Evolutionary conservation across 768 basidiomycete genomes (phyloP).

Genomic region (Mycena kentingensis): DNA sequence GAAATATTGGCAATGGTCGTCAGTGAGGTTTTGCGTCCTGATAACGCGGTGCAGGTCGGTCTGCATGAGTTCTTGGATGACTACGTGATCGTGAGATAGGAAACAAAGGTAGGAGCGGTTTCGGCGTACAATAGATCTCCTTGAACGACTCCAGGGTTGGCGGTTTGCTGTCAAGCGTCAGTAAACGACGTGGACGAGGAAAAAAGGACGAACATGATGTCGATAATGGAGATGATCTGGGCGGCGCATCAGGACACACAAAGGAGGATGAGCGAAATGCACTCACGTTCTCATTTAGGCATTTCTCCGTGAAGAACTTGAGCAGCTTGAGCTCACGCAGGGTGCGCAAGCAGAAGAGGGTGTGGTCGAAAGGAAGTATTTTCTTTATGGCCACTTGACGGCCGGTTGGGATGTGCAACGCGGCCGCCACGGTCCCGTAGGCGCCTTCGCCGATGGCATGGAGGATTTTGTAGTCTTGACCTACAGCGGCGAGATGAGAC

Average conservation of each 20-base stretch:
- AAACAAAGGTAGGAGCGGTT: constrained; percentile 1
- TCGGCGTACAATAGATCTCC: constrained; percentile 76
- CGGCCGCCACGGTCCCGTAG: constrained; percentile 89
- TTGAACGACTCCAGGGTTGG: constrained; percentile 73
- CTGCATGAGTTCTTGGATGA: constrained; percentile 88
- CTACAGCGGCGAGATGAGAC: too few species aligned
- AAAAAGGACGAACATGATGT: constrained; percentile 70
- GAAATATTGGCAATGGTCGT: constrained; percentile 90
- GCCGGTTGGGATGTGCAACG: constrained; percentile 78
- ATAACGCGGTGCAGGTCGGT: constrained; percentile 91
- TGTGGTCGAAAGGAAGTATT: constrained; percentile 92
- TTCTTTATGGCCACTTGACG: constrained; percentile 95
- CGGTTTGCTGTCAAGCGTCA: constrained; percentile 67
- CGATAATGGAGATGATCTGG: constrained; percentile 90
- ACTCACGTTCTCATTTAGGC: constrained; percentile 78
- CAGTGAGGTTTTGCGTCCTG: constrained; percentile 84
- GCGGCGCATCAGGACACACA: constrained; percentile 9
- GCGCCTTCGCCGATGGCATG: constrained; percentile 83
- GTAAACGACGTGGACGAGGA: too few species aligned
- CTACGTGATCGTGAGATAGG: constrained; percentile 36
- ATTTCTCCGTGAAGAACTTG: constrained; percentile 80
- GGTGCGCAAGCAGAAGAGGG: constrained; percentile 87
- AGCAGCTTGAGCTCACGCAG: constrained; percentile 89
- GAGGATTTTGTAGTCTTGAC: constrained; percentile 73
- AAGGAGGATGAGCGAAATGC: background rate